Evolutionary conservation across 106 monocot species (phyloP), one percentile per base, ranked within the genome.

Genomic region (Acorus gramineus): DNA sequence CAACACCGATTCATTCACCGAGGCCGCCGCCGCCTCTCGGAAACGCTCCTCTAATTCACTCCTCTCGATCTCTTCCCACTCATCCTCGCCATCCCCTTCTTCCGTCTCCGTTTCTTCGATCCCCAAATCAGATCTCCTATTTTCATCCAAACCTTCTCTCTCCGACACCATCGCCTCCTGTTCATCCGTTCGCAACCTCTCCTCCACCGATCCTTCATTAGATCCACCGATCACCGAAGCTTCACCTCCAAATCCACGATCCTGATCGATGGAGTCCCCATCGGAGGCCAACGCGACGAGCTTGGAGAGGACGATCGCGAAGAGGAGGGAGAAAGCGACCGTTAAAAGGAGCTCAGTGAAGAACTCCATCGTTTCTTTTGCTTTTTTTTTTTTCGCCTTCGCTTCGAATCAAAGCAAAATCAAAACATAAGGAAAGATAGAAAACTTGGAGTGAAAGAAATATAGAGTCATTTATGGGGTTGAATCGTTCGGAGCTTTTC

Each of bases 31-130:
- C 11, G 87, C 91, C 44, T 51, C 65, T 54, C 50, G 65, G 52
- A 87, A 87, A 4, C 77, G 66, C 72, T 80, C 79, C 66, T 65
- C 82, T 12, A 83, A 42, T 52, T 78, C 90, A 60, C 85, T 90
- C 66, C 72, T 80, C 80, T 90, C 85, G 0, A 90, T 73, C 57
- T 85, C 90, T 60, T 85, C 85, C 90, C 90, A 85, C 9, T 80
- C 90, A 44, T 83, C 80, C 60, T 89, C 87, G 57, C 74, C 76
- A 12, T 77, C 42, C 50, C 4, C 70, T 44, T 12, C 14, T 6
- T 53, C 45, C n/a, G 60, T 46, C 14, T 56, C 63, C 54, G 14
- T 4, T 8, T 2, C 3, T 50, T 28, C 58, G 42, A 56, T 13
- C 47, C 12, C 14, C 49, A 14, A 57, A 59, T 6, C 59, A 8